A percentile compares a stretch with the other conserved stretches of the same genome.
Conservation (phyloP, 2,329 filamentous ascomycete species). For the Chaetoscypha palmicola region DNA sequence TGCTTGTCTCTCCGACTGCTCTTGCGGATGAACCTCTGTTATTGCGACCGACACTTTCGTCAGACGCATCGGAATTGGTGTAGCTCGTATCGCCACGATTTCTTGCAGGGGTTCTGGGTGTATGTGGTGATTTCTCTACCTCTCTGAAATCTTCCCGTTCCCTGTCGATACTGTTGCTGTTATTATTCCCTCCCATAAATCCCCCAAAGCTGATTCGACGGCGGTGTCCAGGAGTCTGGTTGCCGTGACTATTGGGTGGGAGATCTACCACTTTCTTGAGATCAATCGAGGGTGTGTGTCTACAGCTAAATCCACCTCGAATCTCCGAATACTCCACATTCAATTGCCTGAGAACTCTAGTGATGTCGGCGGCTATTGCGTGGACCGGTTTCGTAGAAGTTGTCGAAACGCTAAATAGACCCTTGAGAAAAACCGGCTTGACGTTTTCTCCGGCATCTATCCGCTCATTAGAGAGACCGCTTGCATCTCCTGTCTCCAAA, state of each 20-base stretch:
- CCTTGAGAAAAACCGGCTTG: constrained; percentile 93
- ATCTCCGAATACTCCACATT: constrained; percentile 91
- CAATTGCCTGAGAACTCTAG: constrained; percentile 78
- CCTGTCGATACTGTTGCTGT: constrained; percentile 46
- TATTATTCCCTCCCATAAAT: constrained; percentile 43
- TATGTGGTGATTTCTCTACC: constrained; percentile 44
- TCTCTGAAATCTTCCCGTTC: constrained; percentile 68
- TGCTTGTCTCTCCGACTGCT: constrained; percentile 79
- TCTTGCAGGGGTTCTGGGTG: constrained; percentile 39
- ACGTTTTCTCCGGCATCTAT: constrained; percentile 68
- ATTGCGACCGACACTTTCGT: constrained; percentile 62
- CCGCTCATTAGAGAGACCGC: constrained; percentile 53
- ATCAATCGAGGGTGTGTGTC: constrained; percentile 84
- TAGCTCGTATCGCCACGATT: constrained; percentile 60
- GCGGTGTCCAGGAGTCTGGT: constrained; percentile 52
- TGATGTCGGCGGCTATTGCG: constrained; percentile 83
- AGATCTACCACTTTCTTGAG: constrained; percentile 64
- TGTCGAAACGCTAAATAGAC: constrained; percentile 93
- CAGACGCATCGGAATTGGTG: constrained; percentile 79
- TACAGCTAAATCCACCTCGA: constrained; percentile 85
- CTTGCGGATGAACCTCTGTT: constrained; percentile 45
- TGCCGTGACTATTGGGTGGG: constrained; percentile 45
- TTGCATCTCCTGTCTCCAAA: constrained; percentile 60
- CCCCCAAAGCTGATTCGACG: constrained; percentile 81
- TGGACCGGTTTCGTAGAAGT: constrained; percentile 86